These are phyloP conservation scores for Pleurozium schreberi DNA, from an alignment of 225 moss, liverwort and hornwort genomes.

Conservation along the genomic window DNA sequence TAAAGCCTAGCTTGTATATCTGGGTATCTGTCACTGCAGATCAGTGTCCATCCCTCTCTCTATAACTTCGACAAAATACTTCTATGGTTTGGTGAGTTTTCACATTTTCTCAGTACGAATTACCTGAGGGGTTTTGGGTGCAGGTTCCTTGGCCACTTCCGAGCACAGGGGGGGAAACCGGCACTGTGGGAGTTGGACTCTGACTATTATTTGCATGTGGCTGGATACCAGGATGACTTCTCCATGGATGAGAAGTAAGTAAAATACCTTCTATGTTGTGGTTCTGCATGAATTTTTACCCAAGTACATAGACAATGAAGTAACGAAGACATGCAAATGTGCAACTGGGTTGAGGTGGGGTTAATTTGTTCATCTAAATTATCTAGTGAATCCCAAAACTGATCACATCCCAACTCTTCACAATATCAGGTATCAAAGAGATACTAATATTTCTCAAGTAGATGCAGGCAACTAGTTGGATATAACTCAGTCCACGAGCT, in stretches of 20 bases:
- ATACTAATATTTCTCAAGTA: background rate
- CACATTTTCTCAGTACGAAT: background rate
- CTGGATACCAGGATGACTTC: slow-evolving; percentile 69
- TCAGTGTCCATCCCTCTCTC: background rate
- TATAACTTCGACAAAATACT: background rate
- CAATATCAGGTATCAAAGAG: background rate
- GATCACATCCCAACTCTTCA: background rate
- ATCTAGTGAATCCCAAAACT: background rate
- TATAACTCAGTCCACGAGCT: background rate
- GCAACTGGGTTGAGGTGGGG: background rate
- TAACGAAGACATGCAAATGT: background rate
- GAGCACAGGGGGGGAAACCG: slow-evolving; percentile 69
- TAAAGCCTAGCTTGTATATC: background rate
- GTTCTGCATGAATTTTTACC: background rate
- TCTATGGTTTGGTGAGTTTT: background rate
- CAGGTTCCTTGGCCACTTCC: slow-evolving; percentile 90
- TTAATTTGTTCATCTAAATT: background rate
- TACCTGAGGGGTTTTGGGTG: background rate
- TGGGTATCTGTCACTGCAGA: background rate
- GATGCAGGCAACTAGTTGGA: background rate
- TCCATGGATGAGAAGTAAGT: slow-evolving; percentile 35
- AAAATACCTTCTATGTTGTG: background rate
- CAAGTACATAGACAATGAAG: background rate
- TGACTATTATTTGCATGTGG: slow-evolving; percentile 86
- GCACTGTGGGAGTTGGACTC: slow-evolving; percentile 93